Evolutionary conservation across 148 eudicot species (phyloP).

Genomic region (Cornus florida): DNA sequence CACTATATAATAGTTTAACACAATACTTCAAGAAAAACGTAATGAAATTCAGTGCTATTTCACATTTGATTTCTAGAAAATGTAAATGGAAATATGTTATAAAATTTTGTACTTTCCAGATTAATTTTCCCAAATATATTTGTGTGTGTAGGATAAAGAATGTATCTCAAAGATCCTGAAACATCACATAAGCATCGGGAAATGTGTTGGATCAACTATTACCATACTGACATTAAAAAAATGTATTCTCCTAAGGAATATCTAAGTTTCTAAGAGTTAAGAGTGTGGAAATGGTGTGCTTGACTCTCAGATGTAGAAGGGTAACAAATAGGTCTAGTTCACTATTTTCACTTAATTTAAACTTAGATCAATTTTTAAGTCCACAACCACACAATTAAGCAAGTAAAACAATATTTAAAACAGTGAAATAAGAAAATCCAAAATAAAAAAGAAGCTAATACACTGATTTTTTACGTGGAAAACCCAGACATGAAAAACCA

Average conservation of each 20-base stretch:
- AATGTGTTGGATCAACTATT: background rate
- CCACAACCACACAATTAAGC: too few species aligned
- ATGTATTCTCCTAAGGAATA: background rate
- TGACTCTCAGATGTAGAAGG: too few species aligned
- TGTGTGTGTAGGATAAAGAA: slow-evolving; percentile 4
- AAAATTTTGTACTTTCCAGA: background rate
- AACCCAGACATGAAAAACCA: too few species aligned
- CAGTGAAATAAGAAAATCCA: too few species aligned
- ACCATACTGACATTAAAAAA: background rate
- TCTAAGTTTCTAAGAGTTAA: background rate
- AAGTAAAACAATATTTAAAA: too few species aligned
- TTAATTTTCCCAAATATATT: background rate
- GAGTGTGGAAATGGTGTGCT: background rate
- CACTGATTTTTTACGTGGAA: too few species aligned
- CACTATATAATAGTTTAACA: background rate
- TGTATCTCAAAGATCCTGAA: slow-evolving; percentile 7
- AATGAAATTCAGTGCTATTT: background rate
- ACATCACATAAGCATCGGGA: background rate
- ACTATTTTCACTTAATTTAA: too few species aligned
- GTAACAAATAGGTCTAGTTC: too few species aligned
- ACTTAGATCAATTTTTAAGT: too few species aligned
- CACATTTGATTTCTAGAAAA: background rate
- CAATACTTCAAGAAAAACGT: background rate
- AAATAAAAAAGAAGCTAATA: too few species aligned
- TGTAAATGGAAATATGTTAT: background rate